These are phyloP conservation scores for Didymella sp. DNA, from an alignment of 2,329 filamentous ascomycete genomes.

Conservation along the genomic window DNA sequence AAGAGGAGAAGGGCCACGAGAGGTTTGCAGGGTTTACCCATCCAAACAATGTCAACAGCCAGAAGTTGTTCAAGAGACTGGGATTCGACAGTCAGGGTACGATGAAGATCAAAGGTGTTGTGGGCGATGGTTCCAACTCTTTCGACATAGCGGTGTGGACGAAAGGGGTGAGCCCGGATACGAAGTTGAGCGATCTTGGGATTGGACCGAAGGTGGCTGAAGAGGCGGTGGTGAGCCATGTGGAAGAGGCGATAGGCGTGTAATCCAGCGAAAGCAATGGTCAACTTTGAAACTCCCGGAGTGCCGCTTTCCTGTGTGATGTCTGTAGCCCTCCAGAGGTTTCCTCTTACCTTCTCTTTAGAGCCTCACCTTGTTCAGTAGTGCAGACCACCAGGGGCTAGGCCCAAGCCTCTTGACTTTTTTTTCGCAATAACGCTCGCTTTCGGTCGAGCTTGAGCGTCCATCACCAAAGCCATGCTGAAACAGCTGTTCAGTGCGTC, in stretches of 20 bases:
- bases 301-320: too few relatives aligned
- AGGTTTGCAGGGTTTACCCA: slow-evolving; percentile 27
- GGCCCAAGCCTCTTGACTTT: background rate
- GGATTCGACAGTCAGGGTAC: slow-evolving; percentile 30
- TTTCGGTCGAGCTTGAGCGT: background rate
- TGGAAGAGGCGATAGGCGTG: background rate
- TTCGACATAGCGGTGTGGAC: slow-evolving; percentile 20
- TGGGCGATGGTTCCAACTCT: slow-evolving; percentile 1
- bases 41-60: slow-evolving; percentile 26
- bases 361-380: background rate
- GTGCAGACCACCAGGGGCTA: background rate
- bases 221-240: background rate
- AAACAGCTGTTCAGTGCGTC: background rate
- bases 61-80: slow-evolving; percentile 27
- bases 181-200: slow-evolving; percentile 2
- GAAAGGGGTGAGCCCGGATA: slow-evolving; percentile 4
- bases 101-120: slow-evolving; percentile 15
- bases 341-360: background rate
- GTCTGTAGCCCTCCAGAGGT: background rate
- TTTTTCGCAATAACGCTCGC: background rate
- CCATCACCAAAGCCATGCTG: background rate
- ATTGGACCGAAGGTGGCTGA: slow-evolving; percentile 3
- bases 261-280: background rate
- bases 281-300: too few relatives aligned
- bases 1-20: slow-evolving; percentile 14